Evolutionary conservation across 2,329 filamentous ascomycete genomes (phyloP).

Genomic region (Malbranchea zuffiana): DNA sequence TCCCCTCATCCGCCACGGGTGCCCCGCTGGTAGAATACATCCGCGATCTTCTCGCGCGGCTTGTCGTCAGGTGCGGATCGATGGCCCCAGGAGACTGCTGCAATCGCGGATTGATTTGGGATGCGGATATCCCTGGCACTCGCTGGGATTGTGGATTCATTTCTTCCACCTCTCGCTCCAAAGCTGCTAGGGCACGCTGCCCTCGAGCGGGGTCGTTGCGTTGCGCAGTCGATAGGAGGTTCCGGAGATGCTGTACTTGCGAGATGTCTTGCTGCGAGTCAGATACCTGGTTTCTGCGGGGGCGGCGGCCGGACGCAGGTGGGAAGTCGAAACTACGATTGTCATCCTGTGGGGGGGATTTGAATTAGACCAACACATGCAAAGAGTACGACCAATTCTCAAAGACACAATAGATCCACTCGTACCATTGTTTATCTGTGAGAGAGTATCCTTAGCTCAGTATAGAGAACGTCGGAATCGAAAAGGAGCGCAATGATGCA

Average conservation of each 20-base stretch:
- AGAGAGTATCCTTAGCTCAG: too few relatives aligned
- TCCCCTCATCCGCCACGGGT: background rate
- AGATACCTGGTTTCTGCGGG: background rate
- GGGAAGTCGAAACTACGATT: conserved; percentile 1
- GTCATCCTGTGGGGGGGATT: too few relatives aligned
- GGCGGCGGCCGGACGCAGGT: conserved; percentile 1
- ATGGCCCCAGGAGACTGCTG: background rate
- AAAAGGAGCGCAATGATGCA: too few relatives aligned
- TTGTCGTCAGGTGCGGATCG: background rate
- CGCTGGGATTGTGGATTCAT: conserved; percentile 14
- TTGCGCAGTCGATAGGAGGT: conserved; percentile 5
- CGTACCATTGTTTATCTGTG: too few relatives aligned
- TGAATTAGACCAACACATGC: too few relatives aligned
- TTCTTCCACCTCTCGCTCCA: conserved; percentile 32
- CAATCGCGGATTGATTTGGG: background rate
- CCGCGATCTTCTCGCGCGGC: conserved; percentile 10
- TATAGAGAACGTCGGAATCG: too few relatives aligned
- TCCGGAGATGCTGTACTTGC: conserved; percentile 7
- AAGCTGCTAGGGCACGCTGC: conserved; percentile 26
- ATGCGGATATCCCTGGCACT: too few relatives aligned
- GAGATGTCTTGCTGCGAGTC: background rate
- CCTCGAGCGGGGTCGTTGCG: background rate
- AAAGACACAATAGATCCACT: too few relatives aligned
- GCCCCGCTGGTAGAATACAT: conserved; percentile 9
- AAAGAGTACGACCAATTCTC: too few relatives aligned